phyloP scores from a whole-genome alignment of 1,284 basidiomycete genomes.

The Apiotrichum mycotoxinovorans region DNA sequence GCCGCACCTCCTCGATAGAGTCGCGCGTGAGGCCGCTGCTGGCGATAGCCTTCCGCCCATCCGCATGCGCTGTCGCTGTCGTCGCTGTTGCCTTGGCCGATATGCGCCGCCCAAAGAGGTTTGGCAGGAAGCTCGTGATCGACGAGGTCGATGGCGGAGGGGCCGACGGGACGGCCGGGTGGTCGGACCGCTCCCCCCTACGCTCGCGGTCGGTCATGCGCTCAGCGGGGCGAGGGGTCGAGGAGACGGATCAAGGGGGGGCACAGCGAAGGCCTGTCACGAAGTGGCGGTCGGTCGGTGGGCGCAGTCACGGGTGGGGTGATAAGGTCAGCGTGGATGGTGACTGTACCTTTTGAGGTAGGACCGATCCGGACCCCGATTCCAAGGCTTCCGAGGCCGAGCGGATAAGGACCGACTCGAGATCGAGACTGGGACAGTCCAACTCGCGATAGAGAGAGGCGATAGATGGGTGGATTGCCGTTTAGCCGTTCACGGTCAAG shows the following conservation, averaged over 20 bases:
- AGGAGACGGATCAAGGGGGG: not conserved
- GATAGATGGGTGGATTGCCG: no score
- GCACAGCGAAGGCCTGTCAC: not conserved
- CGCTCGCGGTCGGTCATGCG: conserved; percentile 25
- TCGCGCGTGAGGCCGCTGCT: conserved; percentile 14
- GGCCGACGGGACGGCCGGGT: conserved; percentile 9
- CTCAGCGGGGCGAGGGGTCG: not conserved
- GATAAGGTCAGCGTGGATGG: no score
- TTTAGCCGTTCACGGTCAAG: no score
- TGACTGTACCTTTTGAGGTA: no score
- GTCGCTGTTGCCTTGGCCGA: conserved; percentile 12
- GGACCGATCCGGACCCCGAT: no score
- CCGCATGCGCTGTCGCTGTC: conserved; percentile 8
- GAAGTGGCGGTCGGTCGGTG: not conserved
- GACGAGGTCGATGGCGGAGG: conserved; percentile 4
- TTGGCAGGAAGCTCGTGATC: conserved; percentile 23
- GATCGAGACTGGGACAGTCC: no score
- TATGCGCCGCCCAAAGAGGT: conserved; percentile 28
- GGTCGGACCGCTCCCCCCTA: conserved; percentile 23
- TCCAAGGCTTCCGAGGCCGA: no score
- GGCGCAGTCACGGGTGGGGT: no score
- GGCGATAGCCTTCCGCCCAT: conserved; percentile 12
- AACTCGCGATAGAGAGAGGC: no score
- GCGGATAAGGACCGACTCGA: no score
- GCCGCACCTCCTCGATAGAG: conserved; percentile 13